These are phyloP conservation scores for Didymella exigua DNA, from an alignment of 2,329 filamentous ascomycete species.

Conservation along the genomic window DNA sequence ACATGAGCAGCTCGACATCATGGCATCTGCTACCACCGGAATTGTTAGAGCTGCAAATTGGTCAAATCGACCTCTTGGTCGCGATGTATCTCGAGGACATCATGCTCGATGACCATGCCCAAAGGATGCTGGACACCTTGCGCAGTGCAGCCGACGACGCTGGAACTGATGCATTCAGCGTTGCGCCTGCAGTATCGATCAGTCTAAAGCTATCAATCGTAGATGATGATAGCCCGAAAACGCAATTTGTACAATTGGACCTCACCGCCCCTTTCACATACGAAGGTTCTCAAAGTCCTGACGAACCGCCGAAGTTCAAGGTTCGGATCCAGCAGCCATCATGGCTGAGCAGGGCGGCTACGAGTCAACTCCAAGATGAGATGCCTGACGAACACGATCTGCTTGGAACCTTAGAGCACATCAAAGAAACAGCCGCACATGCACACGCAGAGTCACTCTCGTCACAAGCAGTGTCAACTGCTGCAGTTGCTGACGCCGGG, in stretches of 20 bases:
- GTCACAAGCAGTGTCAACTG: neutral
- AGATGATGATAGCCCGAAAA: neutral
- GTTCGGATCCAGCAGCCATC: conserved; percentile 31
- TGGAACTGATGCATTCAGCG: neutral
- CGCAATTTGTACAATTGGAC: conserved; percentile 22
- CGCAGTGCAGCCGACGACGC: conserved; percentile 5
- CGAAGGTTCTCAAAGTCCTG: conserved; percentile 4
- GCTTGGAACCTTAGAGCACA: conserved; percentile 28
- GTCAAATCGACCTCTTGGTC: conserved; percentile 36
- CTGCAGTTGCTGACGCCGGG: neutral
- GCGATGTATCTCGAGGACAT: conserved; percentile 39
- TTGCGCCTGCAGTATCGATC: conserved; percentile 19
- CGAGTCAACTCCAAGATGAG: conserved; percentile 20
- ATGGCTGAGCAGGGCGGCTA: conserved; percentile 33
- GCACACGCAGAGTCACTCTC: neutral
- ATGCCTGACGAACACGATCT: conserved; percentile 21
- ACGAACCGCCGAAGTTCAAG: conserved; percentile 28
- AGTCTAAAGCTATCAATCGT: conserved; percentile 15
- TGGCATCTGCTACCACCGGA: conserved; percentile 31
- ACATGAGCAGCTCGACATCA: conserved; percentile 4
- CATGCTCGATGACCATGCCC: conserved; percentile 15
- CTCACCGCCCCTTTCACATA: conserved; percentile 29
- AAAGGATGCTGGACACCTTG: conserved; percentile 18
- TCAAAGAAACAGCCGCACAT: conserved; percentile 25
- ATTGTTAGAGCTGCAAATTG: conserved; percentile 36